phyloP scores from a whole-genome alignment of 805 yeast species.

The Blastobotrys terrestris region DNA sequence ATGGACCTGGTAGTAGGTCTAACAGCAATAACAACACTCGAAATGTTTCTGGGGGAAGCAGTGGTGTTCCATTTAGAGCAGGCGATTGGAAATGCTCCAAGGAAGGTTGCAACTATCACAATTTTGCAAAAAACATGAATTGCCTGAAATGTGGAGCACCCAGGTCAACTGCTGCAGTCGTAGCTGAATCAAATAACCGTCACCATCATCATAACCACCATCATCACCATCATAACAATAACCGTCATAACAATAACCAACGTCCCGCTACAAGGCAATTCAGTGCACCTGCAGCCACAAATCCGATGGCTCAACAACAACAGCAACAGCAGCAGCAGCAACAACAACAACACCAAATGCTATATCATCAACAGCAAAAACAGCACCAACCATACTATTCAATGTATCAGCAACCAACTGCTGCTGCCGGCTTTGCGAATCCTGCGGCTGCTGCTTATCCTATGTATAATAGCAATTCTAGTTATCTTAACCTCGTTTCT shows the following conservation, averaged over 20 bases:
- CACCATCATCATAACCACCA: neutral
- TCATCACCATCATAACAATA: neutral
- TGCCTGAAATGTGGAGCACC: slow-evolving; percentile 88
- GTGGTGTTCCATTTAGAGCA: slow-evolving; percentile 84
- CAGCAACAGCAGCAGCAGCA: neutral
- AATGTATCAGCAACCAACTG: neutral
- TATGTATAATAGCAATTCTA: neutral
- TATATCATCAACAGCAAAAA: neutral
- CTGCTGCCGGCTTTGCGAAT: neutral
- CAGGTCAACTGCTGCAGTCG: slow-evolving; percentile 29
- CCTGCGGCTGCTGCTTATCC: neutral
- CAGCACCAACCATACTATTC: neutral
- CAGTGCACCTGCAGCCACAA: neutral
- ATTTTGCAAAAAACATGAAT: slow-evolving; percentile 82
- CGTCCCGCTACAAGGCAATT: neutral
- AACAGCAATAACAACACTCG: slow-evolving; percentile 1
- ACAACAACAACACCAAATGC: neutral
- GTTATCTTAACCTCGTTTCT: neutral
- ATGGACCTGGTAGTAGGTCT: neutral
- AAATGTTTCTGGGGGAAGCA: neutral
- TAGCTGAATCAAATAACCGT: neutral
- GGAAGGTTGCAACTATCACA: slow-evolving; percentile 78
- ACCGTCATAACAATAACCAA: neutral
- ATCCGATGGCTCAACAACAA: neutral
- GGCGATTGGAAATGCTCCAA: slow-evolving; percentile 93